These are phyloP conservation scores for Cryptococcus depauperatus DNA, from an alignment of 1,284 basidiomycete species.

Conservation along the genomic window DNA sequence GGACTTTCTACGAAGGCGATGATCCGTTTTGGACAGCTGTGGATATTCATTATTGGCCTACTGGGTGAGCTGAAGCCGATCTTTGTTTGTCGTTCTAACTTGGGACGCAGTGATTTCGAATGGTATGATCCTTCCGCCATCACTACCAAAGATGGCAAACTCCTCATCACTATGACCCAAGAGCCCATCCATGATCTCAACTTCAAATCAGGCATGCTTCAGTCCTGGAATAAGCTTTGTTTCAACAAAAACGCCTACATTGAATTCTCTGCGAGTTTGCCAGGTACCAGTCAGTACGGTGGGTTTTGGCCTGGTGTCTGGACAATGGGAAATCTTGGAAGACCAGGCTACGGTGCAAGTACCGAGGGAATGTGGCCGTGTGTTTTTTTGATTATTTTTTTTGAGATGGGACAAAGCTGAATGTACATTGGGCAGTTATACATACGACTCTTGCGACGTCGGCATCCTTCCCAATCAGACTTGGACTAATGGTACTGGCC, in stretches of 20 bases:
- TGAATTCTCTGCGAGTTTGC: conserved; percentile 37
- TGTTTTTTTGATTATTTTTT: conserved; percentile 10
- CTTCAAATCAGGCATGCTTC: conserved; percentile 55
- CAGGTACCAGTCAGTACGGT: conserved; percentile 31
- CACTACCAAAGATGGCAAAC: conserved; percentile 66
- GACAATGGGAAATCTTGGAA: conserved; percentile 46
- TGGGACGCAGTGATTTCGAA: conserved; percentile 39
- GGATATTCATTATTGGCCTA: conserved; percentile 47
- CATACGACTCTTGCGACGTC: conserved; percentile 36
- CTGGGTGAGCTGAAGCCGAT: no score
- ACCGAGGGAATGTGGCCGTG: conserved; percentile 59
- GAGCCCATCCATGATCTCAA: conserved; percentile 63
- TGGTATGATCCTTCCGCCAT: conserved; percentile 67
- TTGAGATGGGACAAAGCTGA: background rate
- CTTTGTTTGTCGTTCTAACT: no score
- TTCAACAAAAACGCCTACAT: conserved; percentile 40
- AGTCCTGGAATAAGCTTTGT: conserved; percentile 48
- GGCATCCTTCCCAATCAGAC: conserved; percentile 44
- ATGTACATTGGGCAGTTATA: conserved; percentile 25
- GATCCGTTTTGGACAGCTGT: conserved; percentile 49
- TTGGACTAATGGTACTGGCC: conserved; percentile 35
- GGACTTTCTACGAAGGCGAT: conserved; percentile 48
- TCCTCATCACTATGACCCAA: conserved; percentile 67
- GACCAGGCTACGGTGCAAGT: conserved; percentile 52
- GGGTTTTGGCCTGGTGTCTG: conserved; percentile 50